Conservation (phyloP, 495 filamentous ascomycete genomes). For the Aspergillus indologenus region DNA sequence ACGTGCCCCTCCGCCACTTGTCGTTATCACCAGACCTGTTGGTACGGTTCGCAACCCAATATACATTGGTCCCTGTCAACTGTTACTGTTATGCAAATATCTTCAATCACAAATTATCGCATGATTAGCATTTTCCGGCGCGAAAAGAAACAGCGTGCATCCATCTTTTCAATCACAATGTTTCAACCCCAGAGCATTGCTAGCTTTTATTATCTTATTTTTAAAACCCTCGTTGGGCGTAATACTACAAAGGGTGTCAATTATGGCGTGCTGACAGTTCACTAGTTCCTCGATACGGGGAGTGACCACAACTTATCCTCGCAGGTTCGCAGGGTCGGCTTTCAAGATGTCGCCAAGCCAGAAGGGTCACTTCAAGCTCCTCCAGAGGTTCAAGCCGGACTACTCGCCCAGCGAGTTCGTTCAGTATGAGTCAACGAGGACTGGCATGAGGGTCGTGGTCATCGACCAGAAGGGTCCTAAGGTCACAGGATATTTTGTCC, state of each 20-base stretch:
- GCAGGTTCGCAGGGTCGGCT: slow-evolving; percentile 22
- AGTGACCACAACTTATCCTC: slow-evolving; percentile 21
- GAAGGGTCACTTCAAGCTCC: slow-evolving; percentile 66
- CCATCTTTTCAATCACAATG: background rate
- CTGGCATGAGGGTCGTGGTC: slow-evolving; percentile 90
- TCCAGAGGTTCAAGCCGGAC: slow-evolving; percentile 81
- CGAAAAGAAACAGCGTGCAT: background rate
- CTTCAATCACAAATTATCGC: background rate
- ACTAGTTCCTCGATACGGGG: slow-evolving; percentile 21
- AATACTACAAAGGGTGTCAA: background rate
- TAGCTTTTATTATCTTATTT: background rate
- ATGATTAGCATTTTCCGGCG: background rate
- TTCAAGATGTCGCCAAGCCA: slow-evolving; percentile 39
- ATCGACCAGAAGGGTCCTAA: slow-evolving; percentile 92
- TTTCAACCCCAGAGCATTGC: background rate
- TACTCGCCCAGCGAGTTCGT: slow-evolving; percentile 83
- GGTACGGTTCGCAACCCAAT: background rate
- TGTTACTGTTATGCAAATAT: slow-evolving; percentile 8
- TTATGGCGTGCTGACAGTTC: slow-evolving; percentile 6
- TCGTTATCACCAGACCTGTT: background rate
- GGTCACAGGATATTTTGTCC: slow-evolving; percentile 87
- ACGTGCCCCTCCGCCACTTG: slow-evolving; percentile 7
- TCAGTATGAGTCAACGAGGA: slow-evolving; percentile 82
- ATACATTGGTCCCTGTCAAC: background rate
- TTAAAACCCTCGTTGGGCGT: background rate